Base-by-base conservation (phyloP, 2,329 filamentous ascomycete species). In the Ophiognomonia clavigignenti-juglandacearum region DNA sequence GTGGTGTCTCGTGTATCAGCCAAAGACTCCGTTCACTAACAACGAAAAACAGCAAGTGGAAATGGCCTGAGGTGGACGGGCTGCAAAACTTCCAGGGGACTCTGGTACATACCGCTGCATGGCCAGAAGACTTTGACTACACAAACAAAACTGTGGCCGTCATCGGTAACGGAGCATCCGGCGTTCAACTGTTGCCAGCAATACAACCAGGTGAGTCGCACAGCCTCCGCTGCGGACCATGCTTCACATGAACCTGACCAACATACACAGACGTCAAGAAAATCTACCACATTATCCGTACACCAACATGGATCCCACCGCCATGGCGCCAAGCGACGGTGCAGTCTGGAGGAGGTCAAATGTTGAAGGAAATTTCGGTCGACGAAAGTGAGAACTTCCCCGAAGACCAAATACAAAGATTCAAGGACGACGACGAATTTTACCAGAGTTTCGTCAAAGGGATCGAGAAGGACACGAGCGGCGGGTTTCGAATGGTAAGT, bases 101-200 rank as follows among this genome's bases (percentile, higher is more conserved):
- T 1, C 53, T 77, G 6, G 62, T 80, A 26, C 77, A 82, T 56
- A 78, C 71, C 4, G 76, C 77, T 1, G 63, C 63, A 14, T 82
- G 77, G 76, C 72, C 74, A 1, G 61, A 72, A 24, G 59, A 66
- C 16, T 73, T 77, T 34, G 69, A 77, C 41, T 67, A 69, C 47
- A 57, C 64, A n/a, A 69, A 66, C 49, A 80, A 79, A 57, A 68
- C 63, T 0, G 70, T 80, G 7, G 75, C 71, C 3, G 64, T 82
- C n/a, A 77, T 82, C 41, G 77, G 77, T 8, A 79, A 76, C 43
- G 76, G 76, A 6, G 68, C 75, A 16, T 76, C 74, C 0, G 77
- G 74, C 1, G 67, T 80, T 13, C 77, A 81, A 52, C 63, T 80
- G 20, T 57, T 78, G 8, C 71, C 75, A 1, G 66, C 70, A 24